These are phyloP conservation scores for Ephemerocybe angulata DNA, from an alignment of 768 basidiomycete species.

Conservation along the genomic window DNA sequence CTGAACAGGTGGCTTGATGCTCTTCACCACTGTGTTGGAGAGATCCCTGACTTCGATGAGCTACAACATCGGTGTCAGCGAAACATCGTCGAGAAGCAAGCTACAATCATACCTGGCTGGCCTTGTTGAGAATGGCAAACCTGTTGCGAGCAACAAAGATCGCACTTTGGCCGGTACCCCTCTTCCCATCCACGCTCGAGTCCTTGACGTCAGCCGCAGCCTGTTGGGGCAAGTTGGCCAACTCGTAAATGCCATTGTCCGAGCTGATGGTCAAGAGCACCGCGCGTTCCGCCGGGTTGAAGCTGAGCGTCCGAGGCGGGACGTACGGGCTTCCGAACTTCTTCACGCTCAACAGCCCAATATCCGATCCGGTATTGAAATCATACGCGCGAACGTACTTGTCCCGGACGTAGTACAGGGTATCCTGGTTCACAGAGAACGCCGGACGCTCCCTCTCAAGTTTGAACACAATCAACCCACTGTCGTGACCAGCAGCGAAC, in stretches of 20 bases:
- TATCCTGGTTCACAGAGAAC: conserved; percentile 88
- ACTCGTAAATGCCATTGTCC: conserved; percentile 92
- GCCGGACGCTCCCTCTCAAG: conserved; percentile 97
- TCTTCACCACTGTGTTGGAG: conserved; percentile 89
- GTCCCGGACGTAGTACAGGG: conserved; percentile 93
- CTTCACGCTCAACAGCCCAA: conserved; percentile 87
- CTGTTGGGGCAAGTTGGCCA: conserved; percentile 74
- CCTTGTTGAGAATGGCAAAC: conserved; percentile 89
- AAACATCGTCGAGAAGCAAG: not conserved
- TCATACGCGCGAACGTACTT: conserved; percentile 97
- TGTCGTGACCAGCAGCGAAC: conserved; percentile 98
- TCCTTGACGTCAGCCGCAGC: conserved; percentile 52
- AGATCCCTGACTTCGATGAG: conserved; percentile 94
- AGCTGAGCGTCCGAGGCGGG: conserved; percentile 67
- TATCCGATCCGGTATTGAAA: conserved; percentile 86
- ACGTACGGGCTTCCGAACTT: conserved; percentile 63
- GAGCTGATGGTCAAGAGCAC: conserved; percentile 88
- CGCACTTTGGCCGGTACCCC: conserved; percentile 79
- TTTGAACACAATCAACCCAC: conserved; percentile 97
- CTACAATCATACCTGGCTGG: conserved; percentile 62
- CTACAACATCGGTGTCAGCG: conserved; percentile 35
- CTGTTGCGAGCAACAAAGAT: conserved; percentile 98
- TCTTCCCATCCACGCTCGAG: conserved; percentile 73
- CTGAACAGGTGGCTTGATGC: conserved; percentile 90
- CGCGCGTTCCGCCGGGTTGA: conserved; percentile 94